These are phyloP conservation scores for Fomitopsis pulvina DNA, from an alignment of 768 basidiomycete genomes.

Conservation along the genomic window DNA sequence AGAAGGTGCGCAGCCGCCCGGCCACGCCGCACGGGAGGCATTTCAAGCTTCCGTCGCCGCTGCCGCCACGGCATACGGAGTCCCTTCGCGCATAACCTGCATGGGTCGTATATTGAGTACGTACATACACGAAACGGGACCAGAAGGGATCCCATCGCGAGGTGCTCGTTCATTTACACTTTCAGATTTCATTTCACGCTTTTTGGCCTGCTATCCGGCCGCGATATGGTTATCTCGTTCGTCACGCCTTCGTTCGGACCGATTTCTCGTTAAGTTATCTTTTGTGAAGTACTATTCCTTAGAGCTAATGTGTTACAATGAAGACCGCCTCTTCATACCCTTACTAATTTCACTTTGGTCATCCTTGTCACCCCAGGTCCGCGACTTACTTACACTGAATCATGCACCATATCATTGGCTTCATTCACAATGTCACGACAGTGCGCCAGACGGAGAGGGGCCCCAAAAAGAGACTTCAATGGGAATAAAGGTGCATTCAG, in stretches of 20 bases:
- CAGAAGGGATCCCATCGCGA: not conserved
- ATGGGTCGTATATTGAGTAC: too few relatives aligned
- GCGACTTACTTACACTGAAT: too few relatives aligned
- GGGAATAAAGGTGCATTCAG: too few relatives aligned
- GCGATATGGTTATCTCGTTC: not conserved
- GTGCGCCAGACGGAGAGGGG: too few relatives aligned
- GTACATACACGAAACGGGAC: too few relatives aligned
- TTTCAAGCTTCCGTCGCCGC: constrained; percentile 6
- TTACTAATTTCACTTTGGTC: too few relatives aligned
- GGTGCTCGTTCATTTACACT: not conserved
- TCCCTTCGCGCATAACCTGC: not conserved
- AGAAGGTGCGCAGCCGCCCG: constrained; percentile 17
- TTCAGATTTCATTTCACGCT: not conserved
- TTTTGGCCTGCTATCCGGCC: not conserved
- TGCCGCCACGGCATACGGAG: not conserved
- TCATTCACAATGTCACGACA: too few relatives aligned
- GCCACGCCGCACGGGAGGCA: constrained; percentile 6
- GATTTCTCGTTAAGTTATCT: not conserved
- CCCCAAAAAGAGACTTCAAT: too few relatives aligned
- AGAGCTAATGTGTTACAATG: not conserved
- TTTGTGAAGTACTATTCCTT: not conserved
- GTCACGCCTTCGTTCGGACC: not conserved
- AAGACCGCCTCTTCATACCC: too few relatives aligned
- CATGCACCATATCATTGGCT: too few relatives aligned
- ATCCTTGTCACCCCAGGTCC: too few relatives aligned